A percentile compares a stretch with the other conserved stretches of the same genome.
phyloP scores from a whole-genome alignment of 1,284 basidiomycete genomes.

The Cryptococcus sp. region DNA sequence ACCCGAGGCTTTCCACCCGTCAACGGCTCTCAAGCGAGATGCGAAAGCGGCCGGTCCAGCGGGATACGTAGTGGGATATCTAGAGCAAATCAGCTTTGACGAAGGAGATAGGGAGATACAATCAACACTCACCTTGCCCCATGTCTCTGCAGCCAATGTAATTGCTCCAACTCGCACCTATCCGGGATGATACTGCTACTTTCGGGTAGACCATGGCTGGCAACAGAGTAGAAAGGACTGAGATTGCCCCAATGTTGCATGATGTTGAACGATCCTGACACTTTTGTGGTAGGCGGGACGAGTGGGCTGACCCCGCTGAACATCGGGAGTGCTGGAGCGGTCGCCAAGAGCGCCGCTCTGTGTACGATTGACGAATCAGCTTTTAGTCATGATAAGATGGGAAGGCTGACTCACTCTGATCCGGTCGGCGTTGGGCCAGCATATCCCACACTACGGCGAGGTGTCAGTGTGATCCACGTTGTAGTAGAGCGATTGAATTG shows the following conservation, averaged over 20 bases:
- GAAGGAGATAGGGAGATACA: background rate
- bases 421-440: constrained; percentile 81
- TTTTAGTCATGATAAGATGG: background rate
- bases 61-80: constrained; percentile 44
- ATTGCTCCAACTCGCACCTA: constrained; percentile 48
- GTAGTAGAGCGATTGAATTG: constrained; percentile 9
- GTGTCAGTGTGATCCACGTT: background rate
- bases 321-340: constrained; percentile 72
- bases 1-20: constrained; percentile 44
- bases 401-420: constrained; percentile 59
- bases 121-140: constrained; percentile 47
- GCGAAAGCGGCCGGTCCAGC: constrained; percentile 41
- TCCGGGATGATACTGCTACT: constrained; percentile 48
- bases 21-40: constrained; percentile 26
- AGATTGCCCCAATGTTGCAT: constrained; percentile 56
- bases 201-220: constrained; percentile 54
- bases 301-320: constrained; percentile 70
- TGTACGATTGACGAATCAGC: constrained; percentile 3
- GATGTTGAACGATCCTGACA: constrained; percentile 47
- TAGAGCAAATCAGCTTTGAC: constrained; percentile 8
- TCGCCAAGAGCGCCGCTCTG: constrained; percentile 67
- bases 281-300: constrained; percentile 49
- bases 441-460: constrained; percentile 65
- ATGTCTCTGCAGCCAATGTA: constrained; percentile 55
- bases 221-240: constrained; percentile 53